These are phyloP conservation scores for Ogataea naganishii DNA, from an alignment of 805 yeast genomes.

Conservation along the genomic window DNA sequence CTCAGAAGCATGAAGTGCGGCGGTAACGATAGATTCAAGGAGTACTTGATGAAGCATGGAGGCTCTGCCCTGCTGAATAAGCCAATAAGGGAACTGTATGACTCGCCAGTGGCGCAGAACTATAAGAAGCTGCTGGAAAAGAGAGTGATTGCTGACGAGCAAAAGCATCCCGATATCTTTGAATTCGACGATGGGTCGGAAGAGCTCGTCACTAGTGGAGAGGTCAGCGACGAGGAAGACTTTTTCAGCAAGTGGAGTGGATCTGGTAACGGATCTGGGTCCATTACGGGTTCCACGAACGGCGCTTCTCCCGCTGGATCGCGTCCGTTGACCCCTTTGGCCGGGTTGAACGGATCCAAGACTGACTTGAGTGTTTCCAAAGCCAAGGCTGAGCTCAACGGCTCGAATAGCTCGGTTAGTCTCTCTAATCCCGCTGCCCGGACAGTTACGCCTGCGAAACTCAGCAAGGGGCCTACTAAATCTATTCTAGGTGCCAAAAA, in stretches of 20 bases:
- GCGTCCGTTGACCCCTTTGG: conserved; percentile 32
- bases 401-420: too few species aligned
- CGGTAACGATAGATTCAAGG: conserved; percentile 83
- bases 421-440: too few species aligned
- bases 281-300: conserved; percentile 26
- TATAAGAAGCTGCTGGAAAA: conserved; percentile 75
- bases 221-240: conserved; percentile 55
- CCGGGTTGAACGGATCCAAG: too few species aligned
- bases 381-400: too few species aligned
- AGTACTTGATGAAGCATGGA: conserved; percentile 75
- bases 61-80: conserved; percentile 64
- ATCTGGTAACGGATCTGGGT: conserved; percentile 47
- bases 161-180: conserved; percentile 62
- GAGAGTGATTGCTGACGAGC: conserved; percentile 57
- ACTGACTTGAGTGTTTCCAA: too few species aligned
- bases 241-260: conserved; percentile 90
- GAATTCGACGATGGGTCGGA: conserved; percentile 49
- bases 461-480: too few species aligned
- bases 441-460: too few species aligned
- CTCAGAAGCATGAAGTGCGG: conserved; percentile 89
- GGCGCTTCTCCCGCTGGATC: conserved; percentile 39
- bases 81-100: conserved; percentile 73
- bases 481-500: conserved; percentile 18
- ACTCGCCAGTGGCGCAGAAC: conserved; percentile 67
- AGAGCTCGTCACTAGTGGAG: conserved; percentile 15